Base-by-base conservation (phyloP, 108 stramenopile species). In the Conticribra weissflogii region DNA sequence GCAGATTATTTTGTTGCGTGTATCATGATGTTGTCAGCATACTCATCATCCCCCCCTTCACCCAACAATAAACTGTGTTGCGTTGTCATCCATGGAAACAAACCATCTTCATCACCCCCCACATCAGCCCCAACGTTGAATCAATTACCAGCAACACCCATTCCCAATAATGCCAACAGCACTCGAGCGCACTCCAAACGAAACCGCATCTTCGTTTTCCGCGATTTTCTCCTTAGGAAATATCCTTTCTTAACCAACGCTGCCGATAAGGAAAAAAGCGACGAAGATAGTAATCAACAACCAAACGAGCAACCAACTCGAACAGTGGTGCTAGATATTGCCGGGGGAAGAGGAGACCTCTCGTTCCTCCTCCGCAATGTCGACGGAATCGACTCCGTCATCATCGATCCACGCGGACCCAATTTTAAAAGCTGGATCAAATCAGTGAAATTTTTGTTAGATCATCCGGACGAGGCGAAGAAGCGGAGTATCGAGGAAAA, bases 331-430 rank as follows among this genome's bases (percentile, higher is more conserved):
- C 62, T 96, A 17, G 95, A 96, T 52, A 88, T 91, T 4, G 95
- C 95, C 15, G 95, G 95, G 1, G 95, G 95, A 14, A 85, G 86
- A 32, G 95, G 95, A 4, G 88, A 92, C 51, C 74, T 96, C 52
- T 84, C 84, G 5, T 92, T 85, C 81, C 36, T 88, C 23, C 70
- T 95, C 1, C 29, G 51, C 30, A 90, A 87, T 62, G 63, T 84
- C 21, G 84, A 88, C 63, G 77, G 79, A 2, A 51, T 91, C 0
- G 61, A 83, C 14, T 87, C 85, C 28, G 75, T 91, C 5, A 79
- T 93, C 19, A 66, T 86, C 4, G 95, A 96, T 80, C 95, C 92
- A 18, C 74, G 85, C 7, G 57, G 36, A 16, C 72, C 78, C 19
- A 70, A 86, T 32, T 76, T 69, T 34, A 34, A 67, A 23, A 81